A percentile compares a stretch with the other conserved stretches of the same genome.
phyloP scores from a whole-genome alignment of 441 rosid species.

The Viola pubescens region DNA sequence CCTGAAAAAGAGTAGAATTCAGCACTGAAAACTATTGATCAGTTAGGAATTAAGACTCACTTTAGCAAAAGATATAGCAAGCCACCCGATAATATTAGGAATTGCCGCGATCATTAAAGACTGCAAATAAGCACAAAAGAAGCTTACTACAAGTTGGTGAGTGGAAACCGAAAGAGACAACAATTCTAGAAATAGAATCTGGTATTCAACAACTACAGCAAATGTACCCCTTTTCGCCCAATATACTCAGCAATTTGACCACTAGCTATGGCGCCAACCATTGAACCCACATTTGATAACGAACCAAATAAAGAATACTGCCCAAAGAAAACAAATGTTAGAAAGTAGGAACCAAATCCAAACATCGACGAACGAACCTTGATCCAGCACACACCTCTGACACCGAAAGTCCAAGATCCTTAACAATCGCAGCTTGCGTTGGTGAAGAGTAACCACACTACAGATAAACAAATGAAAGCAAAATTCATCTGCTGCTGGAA shows the following conservation, averaged over 20 bases:
- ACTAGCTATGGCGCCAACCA: conserved; percentile 88
- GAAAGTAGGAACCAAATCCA: conserved; percentile 8
- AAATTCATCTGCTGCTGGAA: not conserved
- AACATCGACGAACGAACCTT: conserved; percentile 1
- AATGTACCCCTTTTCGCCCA: conserved; percentile 79
- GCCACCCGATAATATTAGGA: conserved; percentile 95
- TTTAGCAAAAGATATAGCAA: conserved; percentile 75
- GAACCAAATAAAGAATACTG: conserved; percentile 84
- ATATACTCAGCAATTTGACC: conserved; percentile 88
- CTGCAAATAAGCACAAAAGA: conserved; percentile 31
- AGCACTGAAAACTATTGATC: not conserved
- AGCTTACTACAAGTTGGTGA: not conserved
- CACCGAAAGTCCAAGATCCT: conserved; percentile 60
- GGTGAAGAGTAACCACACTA: conserved; percentile 89
- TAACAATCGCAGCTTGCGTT: conserved; percentile 53
- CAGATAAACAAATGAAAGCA: not conserved
- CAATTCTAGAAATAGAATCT: not conserved
- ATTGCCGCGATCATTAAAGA: conserved; percentile 92
- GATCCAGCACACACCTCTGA: conserved; percentile 47
- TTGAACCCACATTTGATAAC: conserved; percentile 85
- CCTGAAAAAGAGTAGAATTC: too few species aligned
- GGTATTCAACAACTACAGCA: not conserved
- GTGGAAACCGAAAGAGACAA: not conserved
- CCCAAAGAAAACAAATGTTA: conserved; percentile 15
- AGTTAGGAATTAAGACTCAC: conserved; percentile 35